Evolutionary conservation across 2,329 filamentous ascomycete genomes (phyloP), one percentile per base, ranked within the genome.

Genomic region (Xylaria sp.): DNA sequence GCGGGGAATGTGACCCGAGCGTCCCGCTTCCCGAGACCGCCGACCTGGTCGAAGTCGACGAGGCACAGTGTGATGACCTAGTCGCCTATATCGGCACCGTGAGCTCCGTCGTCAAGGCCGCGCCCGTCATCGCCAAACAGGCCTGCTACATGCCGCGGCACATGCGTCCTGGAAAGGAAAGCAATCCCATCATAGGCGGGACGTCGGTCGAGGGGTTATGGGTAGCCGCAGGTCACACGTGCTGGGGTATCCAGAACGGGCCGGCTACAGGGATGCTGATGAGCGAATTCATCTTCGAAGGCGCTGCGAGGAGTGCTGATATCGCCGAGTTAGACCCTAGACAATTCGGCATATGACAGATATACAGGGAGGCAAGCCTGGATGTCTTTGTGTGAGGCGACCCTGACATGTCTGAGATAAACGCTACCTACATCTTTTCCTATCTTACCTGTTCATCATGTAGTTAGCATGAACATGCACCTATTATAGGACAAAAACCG

Each of bases 231-330:
- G 94, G 94, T 0, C 94, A 99, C 78, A 96, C 92, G 1, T 97
- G 93, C 76, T 99, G 94, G 94, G 94, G 94, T 0, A 96, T 99
- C 19, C 93, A 97, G 76, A 97, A 99, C 76, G 91, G 87, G 0
- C 92, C 93, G 1, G 94, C 83, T 1, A 97, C 93, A 6, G 90
- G 90, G 3, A 90, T 87, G 75, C 73, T 93, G 46, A 88, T 94
- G 78, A 88, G 88, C 44, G 89, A 93, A 73, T 85, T 90, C 74
- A 76, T 94, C 1, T 85, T 92, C 68, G 89, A 92, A 57, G 90
- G 89, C 0, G 75, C 77, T 61, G 83, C 87, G 0, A 86, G 74
- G 69, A 92, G 88, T 66, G 87, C 89, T 3, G 80, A 86, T 63
- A 80, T 92, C 35, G 77, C 77, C 1, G 82, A 79, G 44, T 72